Base-by-base conservation (phyloP, 768 basidiomycete species). In the Tylopilus cervinicoccineus region DNA sequence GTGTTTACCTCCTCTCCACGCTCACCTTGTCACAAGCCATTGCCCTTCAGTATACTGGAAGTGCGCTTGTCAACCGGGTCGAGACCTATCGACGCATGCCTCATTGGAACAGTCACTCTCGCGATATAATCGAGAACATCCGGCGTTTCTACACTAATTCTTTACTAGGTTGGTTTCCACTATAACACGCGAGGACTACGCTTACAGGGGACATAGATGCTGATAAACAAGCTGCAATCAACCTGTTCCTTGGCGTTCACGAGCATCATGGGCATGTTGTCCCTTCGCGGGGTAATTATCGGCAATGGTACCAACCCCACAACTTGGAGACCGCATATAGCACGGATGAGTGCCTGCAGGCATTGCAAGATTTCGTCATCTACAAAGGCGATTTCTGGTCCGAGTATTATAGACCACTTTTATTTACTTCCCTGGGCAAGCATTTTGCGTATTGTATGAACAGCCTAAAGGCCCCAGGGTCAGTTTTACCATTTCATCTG, bases 161-260 rank as follows among this genome's bases (percentile, higher is more conserved):
- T 7, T 72, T 98, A 38, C 77, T 95, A 4, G 92, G 92, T 91
- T 36, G 48, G 50, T 32, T 40, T 32, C 12, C 9, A 14, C 8
- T 27, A 14, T 43, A 39, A 8, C 14, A 27, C 17, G 23, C 24
- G 1, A 16, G 5, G 39, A 9, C 16, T 17, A 14, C 26, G 26
- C 46, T 58, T 19, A 61, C 6, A 8, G 23, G 23, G 12, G 12
- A 22, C 34, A 27, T 52, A 92, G 95, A 99, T 62, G 92, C 90
- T 6, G 96, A 97, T 70, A 98, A 97, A 66, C 96, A 99, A 69
- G 78, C 87, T 9, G 94, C 95, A 6, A 99, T 97, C 64, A 93
- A 99, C 67, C 78, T 97, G n/a, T 98, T 98, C 67, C 81, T 98
- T 4, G 90, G 93, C 31, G 77, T 91, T 4, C 74, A 80, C 46